These are phyloP conservation scores for Trametes gibbosa DNA, from an alignment of 768 basidiomycete genomes.

Conservation along the genomic window DNA sequence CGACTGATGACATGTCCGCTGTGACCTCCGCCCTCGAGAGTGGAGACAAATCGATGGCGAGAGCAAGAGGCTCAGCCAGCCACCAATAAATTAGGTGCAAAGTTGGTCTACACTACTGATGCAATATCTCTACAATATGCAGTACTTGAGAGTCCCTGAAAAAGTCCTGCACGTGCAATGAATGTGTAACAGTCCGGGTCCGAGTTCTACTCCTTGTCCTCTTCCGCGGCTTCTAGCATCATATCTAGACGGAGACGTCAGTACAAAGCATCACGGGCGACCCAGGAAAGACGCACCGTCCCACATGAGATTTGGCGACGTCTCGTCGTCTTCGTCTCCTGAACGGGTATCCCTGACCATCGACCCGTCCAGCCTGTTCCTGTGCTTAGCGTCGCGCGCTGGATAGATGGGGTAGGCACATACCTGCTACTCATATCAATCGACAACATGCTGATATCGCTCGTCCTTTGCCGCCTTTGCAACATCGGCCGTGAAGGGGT, in stretches of 20 bases:
- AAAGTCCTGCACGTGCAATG: slow-evolving; percentile 8
- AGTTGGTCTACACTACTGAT: slow-evolving; percentile 20
- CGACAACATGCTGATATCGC: slow-evolving; percentile 57
- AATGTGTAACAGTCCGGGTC: slow-evolving; percentile 11
- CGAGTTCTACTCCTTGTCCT: slow-evolving; percentile 31
- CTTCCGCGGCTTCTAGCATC: slow-evolving; percentile 47
- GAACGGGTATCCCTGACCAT: slow-evolving; percentile 22
- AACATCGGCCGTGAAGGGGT: slow-evolving; percentile 41
- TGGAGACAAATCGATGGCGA: too few relatives aligned
- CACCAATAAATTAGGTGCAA: slow-evolving; percentile 18
- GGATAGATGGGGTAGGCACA: neutral
- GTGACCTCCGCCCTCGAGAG: too few relatives aligned
- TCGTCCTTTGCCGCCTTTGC: slow-evolving; percentile 54
- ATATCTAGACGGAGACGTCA: slow-evolving; percentile 27
- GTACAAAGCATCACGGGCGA: neutral
- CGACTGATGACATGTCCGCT: too few relatives aligned
- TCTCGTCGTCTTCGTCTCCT: slow-evolving; percentile 39
- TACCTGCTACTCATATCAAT: slow-evolving; percentile 51
- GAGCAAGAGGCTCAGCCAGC: neutral
- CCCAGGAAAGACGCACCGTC: slow-evolving; percentile 46
- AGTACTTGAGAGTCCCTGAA: slow-evolving; percentile 4
- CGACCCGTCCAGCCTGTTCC: slow-evolving; percentile 27
- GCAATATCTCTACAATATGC: slow-evolving; percentile 20
- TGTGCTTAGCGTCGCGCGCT: neutral
- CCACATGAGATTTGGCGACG: slow-evolving; percentile 67